Evolutionary conservation across 257 asterid species (phyloP).

Genomic region (Paraleonurus japonicus): DNA sequence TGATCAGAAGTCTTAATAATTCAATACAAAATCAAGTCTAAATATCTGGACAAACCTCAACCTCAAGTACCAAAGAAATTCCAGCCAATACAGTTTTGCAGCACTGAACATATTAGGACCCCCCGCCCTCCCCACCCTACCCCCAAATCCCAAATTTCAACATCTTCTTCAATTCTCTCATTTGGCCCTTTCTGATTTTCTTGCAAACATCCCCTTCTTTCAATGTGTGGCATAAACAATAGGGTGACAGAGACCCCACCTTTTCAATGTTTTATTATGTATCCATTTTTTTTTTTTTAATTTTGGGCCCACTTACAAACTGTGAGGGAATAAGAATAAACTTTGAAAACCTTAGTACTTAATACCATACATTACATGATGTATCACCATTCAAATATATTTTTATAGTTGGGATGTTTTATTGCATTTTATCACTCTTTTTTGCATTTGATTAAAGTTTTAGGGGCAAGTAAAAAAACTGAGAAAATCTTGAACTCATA

Average conservation of each 20-base stretch:
- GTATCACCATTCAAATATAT: neutral
- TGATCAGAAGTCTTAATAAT: neutral
- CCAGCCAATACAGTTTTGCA: slow-evolving; percentile 25
- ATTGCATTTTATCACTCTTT: neutral
- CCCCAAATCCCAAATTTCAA: slow-evolving; percentile 23
- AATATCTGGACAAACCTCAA: slow-evolving; percentile 21
- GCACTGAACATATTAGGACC: neutral
- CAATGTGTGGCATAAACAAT: slow-evolving; percentile 43
- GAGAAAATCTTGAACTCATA: too few relatives aligned
- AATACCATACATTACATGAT: neutral
- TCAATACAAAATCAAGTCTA: slow-evolving; percentile 5
- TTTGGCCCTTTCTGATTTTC: slow-evolving; percentile 36
- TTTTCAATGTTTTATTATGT: slow-evolving; percentile 5
- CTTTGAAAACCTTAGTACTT: slow-evolving; percentile 18
- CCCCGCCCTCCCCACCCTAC: neutral
- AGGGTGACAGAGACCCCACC: slow-evolving; percentile 47
- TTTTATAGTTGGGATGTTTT: neutral
- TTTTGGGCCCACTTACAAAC: slow-evolving; percentile 25
- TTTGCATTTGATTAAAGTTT: neutral
- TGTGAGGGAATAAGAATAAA: slow-evolving; percentile 33
- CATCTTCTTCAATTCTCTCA: slow-evolving; percentile 15
- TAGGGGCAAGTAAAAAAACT: neutral
- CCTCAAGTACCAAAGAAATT: slow-evolving; percentile 27
- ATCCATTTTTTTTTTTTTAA: slow-evolving; percentile 24
- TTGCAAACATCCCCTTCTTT: slow-evolving; percentile 49